Percentiles rank a stretch among this genome's conserved stretches.
Evolutionary conservation across 2,329 filamentous ascomycete species (phyloP).

Genomic region (Calonectria honghensis): DNA sequence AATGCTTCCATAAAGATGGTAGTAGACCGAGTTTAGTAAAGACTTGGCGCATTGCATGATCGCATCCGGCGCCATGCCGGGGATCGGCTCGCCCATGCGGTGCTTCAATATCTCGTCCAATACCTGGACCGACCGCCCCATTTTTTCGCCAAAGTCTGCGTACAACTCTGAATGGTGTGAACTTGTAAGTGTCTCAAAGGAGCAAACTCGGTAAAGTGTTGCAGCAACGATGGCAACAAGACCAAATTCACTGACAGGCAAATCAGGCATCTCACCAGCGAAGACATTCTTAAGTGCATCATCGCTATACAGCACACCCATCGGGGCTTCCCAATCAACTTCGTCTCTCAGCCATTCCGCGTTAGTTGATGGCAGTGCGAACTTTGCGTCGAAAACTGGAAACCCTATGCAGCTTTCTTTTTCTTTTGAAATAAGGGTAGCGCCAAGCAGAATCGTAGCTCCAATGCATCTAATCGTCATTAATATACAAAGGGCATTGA

Average conservation of each 20-base stretch:
- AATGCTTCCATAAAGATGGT: conserved; percentile 6
- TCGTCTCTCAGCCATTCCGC: neutral
- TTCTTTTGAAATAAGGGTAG: neutral
- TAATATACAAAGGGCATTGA: neutral
- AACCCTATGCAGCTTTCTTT: neutral
- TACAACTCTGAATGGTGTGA: neutral
- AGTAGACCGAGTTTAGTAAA: neutral
- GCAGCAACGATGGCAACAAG: neutral
- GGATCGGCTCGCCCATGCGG: neutral
- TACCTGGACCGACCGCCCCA: neutral
- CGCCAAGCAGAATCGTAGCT: neutral
- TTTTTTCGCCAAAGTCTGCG: neutral
- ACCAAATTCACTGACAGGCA: neutral
- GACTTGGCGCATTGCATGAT: neutral
- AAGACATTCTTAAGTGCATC: neutral
- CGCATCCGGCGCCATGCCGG: neutral
- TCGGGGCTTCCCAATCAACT: neutral
- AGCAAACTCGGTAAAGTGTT: neutral
- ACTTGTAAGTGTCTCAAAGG: neutral
- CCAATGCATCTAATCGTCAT: neutral
- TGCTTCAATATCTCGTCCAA: neutral
- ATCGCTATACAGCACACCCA: neutral
- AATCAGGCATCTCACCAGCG: neutral
- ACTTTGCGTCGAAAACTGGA: neutral
- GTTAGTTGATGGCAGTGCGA: neutral